Conservation (phyloP, 2,329 filamentous ascomycete species). For the Chaetomiaceae sp. region DNA sequence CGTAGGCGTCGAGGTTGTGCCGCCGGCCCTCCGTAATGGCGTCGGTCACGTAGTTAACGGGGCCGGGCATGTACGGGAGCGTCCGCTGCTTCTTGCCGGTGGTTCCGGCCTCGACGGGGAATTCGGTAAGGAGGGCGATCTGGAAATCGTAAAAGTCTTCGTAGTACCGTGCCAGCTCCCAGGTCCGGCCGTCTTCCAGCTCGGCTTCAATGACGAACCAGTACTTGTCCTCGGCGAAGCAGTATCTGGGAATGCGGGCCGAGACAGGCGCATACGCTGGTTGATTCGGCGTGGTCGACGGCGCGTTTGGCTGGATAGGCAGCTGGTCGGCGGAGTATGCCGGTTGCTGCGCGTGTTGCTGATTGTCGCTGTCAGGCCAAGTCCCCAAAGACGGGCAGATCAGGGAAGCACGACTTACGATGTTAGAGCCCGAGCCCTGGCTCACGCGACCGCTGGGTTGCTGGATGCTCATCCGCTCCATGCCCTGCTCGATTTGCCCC, state of each 20-base stretch:
- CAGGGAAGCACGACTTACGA: constrained; percentile 41
- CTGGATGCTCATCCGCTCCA: constrained; percentile 76
- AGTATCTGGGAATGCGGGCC: constrained; percentile 86
- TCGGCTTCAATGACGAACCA: constrained; percentile 96
- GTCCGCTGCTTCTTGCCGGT: constrained; percentile 73
- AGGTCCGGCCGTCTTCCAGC: constrained; percentile 84
- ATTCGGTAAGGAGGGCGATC: constrained; percentile 86
- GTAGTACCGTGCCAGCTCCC: constrained; percentile 92
- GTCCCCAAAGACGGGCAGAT: background rate
- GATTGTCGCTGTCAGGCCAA: background rate
- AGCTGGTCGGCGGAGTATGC: constrained; percentile 36
- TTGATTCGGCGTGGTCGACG: constrained; percentile 27
- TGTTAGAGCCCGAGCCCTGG: constrained; percentile 43
- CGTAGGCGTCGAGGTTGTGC: constrained; percentile 90
- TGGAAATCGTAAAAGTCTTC: constrained; percentile 99
- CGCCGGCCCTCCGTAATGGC: constrained; percentile 90
- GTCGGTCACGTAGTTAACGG: constrained; percentile 97
- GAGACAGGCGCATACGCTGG: constrained; percentile 70
- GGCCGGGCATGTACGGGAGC: constrained; percentile 95
- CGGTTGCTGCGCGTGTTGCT: constrained; percentile 31
- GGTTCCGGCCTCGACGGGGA: constrained; percentile 89
- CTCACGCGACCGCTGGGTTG: constrained; percentile 48
- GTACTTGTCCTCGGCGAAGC: constrained; percentile 95
- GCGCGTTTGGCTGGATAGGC: constrained; percentile 33
- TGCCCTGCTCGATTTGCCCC: constrained; percentile 59